phyloP scores from a whole-genome alignment of 257 asterid species.

The Cordia subcordata region DNA sequence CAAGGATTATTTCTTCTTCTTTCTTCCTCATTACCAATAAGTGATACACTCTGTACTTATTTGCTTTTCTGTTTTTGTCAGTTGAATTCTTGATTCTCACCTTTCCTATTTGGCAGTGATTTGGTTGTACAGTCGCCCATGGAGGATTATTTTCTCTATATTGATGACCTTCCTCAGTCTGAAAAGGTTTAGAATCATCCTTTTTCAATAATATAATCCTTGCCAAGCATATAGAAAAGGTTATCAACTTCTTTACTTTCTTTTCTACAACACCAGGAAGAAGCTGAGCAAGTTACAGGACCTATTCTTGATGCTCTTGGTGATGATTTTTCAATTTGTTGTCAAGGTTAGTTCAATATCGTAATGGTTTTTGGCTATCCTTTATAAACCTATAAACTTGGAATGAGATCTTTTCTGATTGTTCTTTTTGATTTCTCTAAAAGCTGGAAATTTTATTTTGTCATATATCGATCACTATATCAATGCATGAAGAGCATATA shows the following conservation, averaged over 20 bases:
- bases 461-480: no score
- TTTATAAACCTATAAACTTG: background rate
- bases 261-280: slow-evolving; percentile 40
- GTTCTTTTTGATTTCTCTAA: no score
- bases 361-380: background rate
- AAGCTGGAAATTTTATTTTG: no score
- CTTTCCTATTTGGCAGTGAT: slow-evolving; percentile 36
- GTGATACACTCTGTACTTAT: no score
- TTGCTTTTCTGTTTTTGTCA: background rate
- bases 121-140: slow-evolving; percentile 88
- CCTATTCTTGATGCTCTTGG: slow-evolving; percentile 90
- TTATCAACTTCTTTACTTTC: slow-evolving; percentile 6
- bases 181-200: slow-evolving; percentile 50
- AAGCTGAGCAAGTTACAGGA: slow-evolving; percentile 60
- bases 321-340: slow-evolving; percentile 72
- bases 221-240: background rate
- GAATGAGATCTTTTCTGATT: background rate
- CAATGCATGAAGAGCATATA: no score
- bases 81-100: slow-evolving; percentile 3
- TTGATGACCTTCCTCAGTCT: slow-evolving; percentile 71
- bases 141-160: slow-evolving; percentile 77
- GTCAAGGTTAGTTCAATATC: slow-evolving; percentile 51
- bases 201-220: background rate
- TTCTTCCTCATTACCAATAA: no score
- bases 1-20: no score